Evolutionary conservation across 2,329 filamentous ascomycete species (phyloP), one percentile per base, ranked within the genome.

Genomic region (Colletotrichum abscissum): DNA sequence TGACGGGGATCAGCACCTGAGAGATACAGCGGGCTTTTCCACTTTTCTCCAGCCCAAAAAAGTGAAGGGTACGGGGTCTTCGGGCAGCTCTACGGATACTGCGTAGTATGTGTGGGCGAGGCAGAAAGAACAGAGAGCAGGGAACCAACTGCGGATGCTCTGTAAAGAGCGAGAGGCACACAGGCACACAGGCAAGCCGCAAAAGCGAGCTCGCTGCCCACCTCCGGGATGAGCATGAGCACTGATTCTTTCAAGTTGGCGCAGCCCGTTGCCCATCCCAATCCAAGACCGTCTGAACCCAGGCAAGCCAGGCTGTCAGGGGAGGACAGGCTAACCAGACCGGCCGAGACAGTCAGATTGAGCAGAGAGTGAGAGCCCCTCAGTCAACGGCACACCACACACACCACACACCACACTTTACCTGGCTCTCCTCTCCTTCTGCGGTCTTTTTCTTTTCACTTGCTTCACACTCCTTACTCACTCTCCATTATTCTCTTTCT

Each of bases 211-310:
- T 38, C 11, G 49, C 52, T 69, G 52, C 67, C 38, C 38, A 42
- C 38, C 38, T 66, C 52, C 24, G 64, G 57, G 58, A 69, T 49
- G 38, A 52, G 59, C 67, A 69, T 57, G 38, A 52, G 59, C 67
- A 69, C 67, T 57, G 67, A 57, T 72, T 72, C 54, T 63, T 35
- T 69, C 58, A 63, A 28, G 56, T 63, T 49, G 59, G 65, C 66
- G 69, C 58, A 72, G 58, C 30, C 33, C n/a, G n/a, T 56, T 24
- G 24, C 54, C 69, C 58, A 64, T 59, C 59, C 56, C 66, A 69
- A 72, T 56, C 60, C 70, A 70, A 73, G 67, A 70, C 70, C 70
- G 60, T 73, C 70, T 73, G 60, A 73, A 70, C 70, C 54, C 66
- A 60, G 42, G 67, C 56, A 70, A 65, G 59, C 70, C 62, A 65